Evolutionary conservation across 1,139 yeast species (phyloP).

Genomic region (Pichia sp.): DNA sequence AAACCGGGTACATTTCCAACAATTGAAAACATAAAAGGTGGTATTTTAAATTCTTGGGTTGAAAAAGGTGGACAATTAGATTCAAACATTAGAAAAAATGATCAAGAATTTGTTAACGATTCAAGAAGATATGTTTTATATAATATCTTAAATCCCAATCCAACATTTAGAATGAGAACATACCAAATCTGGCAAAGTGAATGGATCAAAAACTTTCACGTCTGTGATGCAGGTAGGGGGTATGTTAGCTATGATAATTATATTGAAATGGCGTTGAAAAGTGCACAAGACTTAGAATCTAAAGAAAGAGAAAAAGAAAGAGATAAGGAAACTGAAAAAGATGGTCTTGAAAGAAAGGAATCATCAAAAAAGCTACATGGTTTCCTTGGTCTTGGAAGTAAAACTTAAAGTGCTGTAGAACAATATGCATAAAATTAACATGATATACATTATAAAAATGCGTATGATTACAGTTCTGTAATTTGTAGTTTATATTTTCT

Average conservation of each 20-base stretch:
- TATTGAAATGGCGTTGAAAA: conserved; percentile 31
- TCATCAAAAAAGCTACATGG: conserved; percentile 12
- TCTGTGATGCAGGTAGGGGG: conserved; percentile 33
- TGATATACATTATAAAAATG: neutral
- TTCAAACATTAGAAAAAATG: conserved; percentile 9
- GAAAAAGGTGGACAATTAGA: conserved; percentile 14
- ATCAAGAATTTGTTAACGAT: conserved; percentile 25
- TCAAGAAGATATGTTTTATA: conserved; percentile 49
- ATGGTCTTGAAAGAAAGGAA: neutral
- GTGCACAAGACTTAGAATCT: conserved; percentile 18
- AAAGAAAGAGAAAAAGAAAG: conserved; percentile 8
- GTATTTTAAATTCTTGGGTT: conserved; percentile 20
- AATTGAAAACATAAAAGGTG: conserved; percentile 29
- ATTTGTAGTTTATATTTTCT: neutral
- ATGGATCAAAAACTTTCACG: conserved; percentile 29
- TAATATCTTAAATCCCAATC: conserved; percentile 51
- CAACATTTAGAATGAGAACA: conserved; percentile 37
- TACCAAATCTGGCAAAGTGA: conserved; percentile 33
- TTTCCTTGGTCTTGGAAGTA: conserved; percentile 13
- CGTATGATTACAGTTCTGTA: neutral
- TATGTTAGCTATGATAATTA: conserved; percentile 25
- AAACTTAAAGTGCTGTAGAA: neutral
- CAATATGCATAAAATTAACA: neutral
- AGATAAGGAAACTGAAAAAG: conserved; percentile 4
- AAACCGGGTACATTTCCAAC: conserved; percentile 28